Evolutionary conservation across 768 basidiomycete genomes (phyloP).

Genomic region (Suillus plorans): DNA sequence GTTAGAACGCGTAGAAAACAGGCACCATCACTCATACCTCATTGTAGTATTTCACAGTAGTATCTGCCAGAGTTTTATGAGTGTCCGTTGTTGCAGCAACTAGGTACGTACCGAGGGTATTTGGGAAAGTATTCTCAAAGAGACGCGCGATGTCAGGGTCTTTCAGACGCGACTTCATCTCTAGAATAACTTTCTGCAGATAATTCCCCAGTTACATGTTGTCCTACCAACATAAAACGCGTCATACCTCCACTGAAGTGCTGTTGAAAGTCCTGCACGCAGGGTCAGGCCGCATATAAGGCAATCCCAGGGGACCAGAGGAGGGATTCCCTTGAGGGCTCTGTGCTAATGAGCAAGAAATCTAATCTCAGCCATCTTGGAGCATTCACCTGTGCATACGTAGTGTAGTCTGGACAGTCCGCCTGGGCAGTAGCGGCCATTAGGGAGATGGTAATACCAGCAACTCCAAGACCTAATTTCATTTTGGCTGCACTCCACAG

Average conservation of each 20-base stretch:
- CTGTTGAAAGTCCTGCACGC: conserved; percentile 78
- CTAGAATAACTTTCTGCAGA: conserved; percentile 63
- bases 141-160: conserved; percentile 77
- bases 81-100: background rate
- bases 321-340: conserved; percentile 61
- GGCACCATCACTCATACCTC: conserved; percentile 34
- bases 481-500: conserved; percentile 14
- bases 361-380: background rate
- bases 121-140: conserved; percentile 83
- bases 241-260: conserved; percentile 66
- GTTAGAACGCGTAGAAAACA: conserved; percentile 9
- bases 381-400: conserved; percentile 50
- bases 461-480: conserved; percentile 24
- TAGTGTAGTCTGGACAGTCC: conserved; percentile 62
- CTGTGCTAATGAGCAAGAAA: conserved; percentile 30
- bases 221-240: background rate
- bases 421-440: conserved; percentile 24
- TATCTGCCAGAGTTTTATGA: conserved; percentile 45
- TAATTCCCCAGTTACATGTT: background rate
- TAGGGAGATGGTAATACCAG: conserved; percentile 21
- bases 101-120: conserved; percentile 61
- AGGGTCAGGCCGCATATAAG: conserved; percentile 70
- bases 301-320: conserved; percentile 57
- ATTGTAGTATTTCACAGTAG: conserved; percentile 76
- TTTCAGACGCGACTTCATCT: conserved; percentile 70